A percentile compares a stretch with the other conserved stretches of the same genome.
phyloP scores from a whole-genome alignment of 2,329 filamentous ascomycete genomes.

The Calonectria pauciramosa region DNA sequence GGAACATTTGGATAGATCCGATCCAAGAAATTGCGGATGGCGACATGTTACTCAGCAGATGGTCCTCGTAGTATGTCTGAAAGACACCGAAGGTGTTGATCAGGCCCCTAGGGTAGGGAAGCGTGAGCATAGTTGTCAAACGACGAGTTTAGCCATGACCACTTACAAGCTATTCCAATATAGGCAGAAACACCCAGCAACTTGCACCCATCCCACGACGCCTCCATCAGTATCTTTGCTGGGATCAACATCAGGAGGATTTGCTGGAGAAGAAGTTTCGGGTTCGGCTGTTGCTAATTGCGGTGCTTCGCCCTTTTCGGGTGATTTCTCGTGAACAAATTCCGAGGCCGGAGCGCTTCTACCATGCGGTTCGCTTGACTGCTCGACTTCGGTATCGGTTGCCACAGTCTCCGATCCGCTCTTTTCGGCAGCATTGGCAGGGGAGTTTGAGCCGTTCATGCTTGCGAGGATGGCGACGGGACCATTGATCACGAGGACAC shows the following conservation, averaged over 20 bases:
- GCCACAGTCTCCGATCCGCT: constrained; percentile 7
- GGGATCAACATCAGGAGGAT: background rate
- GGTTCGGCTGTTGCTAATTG: background rate
- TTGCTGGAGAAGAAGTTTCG: background rate
- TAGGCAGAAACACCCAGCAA: constrained; percentile 23
- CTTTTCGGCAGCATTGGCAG: background rate
- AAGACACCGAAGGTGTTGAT: constrained; percentile 62
- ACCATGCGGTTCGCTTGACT: background rate
- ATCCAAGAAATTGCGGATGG: constrained; percentile 61
- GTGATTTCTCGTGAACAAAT: background rate
- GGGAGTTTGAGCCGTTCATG: background rate
- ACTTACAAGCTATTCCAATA: constrained; percentile 27
- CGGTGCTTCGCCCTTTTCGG: background rate
- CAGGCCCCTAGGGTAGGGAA: constrained; percentile 41
- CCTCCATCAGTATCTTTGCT: background rate
- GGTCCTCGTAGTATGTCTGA: constrained; percentile 59
- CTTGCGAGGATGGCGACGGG: too few relatives aligned
- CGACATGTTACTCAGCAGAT: constrained; percentile 48
- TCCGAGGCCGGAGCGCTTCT: background rate
- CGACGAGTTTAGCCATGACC: background rate
- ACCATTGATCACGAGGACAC: background rate
- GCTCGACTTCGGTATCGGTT: background rate
- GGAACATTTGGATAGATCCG: constrained; percentile 57
- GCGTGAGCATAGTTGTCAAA: background rate
- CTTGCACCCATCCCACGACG: constrained; percentile 17